Conservation (phyloP, 306 rosid species). For the Vigna reflexopilosa region DNA sequence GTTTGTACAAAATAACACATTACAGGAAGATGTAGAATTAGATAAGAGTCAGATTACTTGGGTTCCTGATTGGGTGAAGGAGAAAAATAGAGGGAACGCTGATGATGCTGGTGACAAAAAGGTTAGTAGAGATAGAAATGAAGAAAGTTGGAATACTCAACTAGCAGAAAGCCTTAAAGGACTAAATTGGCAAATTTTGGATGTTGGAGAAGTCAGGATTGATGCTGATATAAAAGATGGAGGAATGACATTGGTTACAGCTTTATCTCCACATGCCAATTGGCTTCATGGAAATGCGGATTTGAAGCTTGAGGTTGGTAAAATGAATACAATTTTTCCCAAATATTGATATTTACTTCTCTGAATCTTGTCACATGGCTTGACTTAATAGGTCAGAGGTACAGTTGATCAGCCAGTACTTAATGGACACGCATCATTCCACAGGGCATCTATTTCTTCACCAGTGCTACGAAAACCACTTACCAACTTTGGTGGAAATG, state of each 20-base stretch:
- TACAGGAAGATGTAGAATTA: constrained; percentile 69
- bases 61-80: constrained; percentile 93
- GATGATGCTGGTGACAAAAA: constrained; percentile 75
- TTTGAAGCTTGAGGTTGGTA: constrained; percentile 81
- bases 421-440: constrained; percentile 88
- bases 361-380: constrained; percentile 39
- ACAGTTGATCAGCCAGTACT: constrained; percentile 90
- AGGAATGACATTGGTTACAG: constrained; percentile 92
- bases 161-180: constrained; percentile 94
- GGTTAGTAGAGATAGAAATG: constrained; percentile 81
- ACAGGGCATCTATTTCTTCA: constrained; percentile 93
- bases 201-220: constrained; percentile 93
- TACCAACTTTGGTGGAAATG: constrained; percentile 86
- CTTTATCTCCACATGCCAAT: constrained; percentile 88
- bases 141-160: constrained; percentile 90
- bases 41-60: constrained; percentile 68
- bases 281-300: constrained; percentile 98
- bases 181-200: constrained; percentile 86
- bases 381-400: constrained; percentile 76
- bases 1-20: constrained; percentile 66
- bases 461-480: constrained; percentile 89
- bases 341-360: constrained; percentile 33
- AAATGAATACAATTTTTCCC: constrained; percentile 40
- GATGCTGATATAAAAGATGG: constrained; percentile 98
- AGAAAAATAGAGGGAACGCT: constrained; percentile 59